Conservation (phyloP, 1,284 basidiomycete genomes). For the Tilletia walkeri region DNA sequence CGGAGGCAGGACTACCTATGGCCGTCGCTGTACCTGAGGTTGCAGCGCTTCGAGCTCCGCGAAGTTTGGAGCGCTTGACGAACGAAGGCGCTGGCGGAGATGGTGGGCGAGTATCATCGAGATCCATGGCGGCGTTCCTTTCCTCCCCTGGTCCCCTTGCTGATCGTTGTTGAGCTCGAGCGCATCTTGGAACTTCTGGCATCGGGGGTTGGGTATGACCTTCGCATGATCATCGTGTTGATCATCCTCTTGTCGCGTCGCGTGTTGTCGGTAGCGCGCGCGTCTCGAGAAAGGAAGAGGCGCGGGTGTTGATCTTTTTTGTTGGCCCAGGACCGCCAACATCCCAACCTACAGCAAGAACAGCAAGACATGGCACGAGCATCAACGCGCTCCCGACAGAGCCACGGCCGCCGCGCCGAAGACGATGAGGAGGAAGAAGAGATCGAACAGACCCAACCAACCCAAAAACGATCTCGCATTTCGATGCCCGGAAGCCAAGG, state of each 20-base stretch:
- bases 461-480: neutral
- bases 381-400: neutral
- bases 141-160: neutral
- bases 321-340: neutral
- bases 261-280: neutral
- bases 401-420: neutral
- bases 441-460: constrained; percentile 13
- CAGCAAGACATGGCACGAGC: constrained; percentile 6
- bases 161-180: neutral
- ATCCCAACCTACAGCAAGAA: neutral
- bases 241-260: neutral
- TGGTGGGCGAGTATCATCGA: neutral
- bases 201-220: no score
- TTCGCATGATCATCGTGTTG: no score
- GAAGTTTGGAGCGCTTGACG: constrained; percentile 15
- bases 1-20: no score
- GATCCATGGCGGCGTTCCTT: neutral
- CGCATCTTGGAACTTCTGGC: neutral
- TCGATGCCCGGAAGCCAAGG: neutral
- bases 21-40: no score
- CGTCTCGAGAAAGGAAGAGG: constrained; percentile 3
- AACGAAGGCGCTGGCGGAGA: constrained; percentile 11
- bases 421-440: constrained; percentile 1
- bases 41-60: neutral
- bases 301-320: constrained; percentile 3